Evolutionary conservation across 2,329 filamentous ascomycete genomes (phyloP).

Genomic region (Colletotrichum cereale): DNA sequence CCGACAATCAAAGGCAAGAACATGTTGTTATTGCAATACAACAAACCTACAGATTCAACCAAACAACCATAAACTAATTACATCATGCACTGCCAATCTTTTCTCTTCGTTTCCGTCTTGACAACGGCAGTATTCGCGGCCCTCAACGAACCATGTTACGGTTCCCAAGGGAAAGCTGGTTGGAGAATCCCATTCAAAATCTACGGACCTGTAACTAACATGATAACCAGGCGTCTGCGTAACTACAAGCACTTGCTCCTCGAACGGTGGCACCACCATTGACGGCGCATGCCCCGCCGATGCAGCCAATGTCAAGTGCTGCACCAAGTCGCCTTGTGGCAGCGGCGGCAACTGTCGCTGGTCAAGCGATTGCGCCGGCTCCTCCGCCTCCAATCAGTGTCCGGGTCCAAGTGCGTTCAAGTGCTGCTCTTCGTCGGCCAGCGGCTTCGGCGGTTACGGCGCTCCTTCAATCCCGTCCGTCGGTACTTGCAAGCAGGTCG

Average conservation of each 20-base stretch:
- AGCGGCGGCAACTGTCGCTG: slow-evolving; percentile 55
- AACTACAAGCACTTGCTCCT: slow-evolving; percentile 50
- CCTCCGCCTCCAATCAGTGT: slow-evolving; percentile 48
- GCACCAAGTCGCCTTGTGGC: slow-evolving; percentile 54
- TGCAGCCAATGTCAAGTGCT: slow-evolving; percentile 55
- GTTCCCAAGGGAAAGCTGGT: slow-evolving; percentile 42
- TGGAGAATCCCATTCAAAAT: rapidly evolving
- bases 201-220: neutral
- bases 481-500: slow-evolving; percentile 51
- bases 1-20: rapidly evolving
- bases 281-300: slow-evolving; percentile 54
- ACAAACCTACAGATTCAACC: neutral
- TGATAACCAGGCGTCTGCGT: slow-evolving; percentile 53
- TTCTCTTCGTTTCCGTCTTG: slow-evolving; percentile 15
- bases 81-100: slow-evolving; percentile 23
- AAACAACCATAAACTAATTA: neutral
- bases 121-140: slow-evolving; percentile 43
- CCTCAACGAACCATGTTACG: slow-evolving; percentile 50
- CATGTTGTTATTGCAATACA: neutral
- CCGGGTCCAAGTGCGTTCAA: slow-evolving; percentile 54
- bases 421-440: slow-evolving; percentile 51
- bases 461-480: slow-evolving; percentile 51
- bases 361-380: slow-evolving; percentile 53
- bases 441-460: slow-evolving; percentile 52
- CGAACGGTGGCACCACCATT: slow-evolving; percentile 53